Base-by-base conservation (phyloP, 768 basidiomycete species). In the Coprinopsis cinerea region DNA sequence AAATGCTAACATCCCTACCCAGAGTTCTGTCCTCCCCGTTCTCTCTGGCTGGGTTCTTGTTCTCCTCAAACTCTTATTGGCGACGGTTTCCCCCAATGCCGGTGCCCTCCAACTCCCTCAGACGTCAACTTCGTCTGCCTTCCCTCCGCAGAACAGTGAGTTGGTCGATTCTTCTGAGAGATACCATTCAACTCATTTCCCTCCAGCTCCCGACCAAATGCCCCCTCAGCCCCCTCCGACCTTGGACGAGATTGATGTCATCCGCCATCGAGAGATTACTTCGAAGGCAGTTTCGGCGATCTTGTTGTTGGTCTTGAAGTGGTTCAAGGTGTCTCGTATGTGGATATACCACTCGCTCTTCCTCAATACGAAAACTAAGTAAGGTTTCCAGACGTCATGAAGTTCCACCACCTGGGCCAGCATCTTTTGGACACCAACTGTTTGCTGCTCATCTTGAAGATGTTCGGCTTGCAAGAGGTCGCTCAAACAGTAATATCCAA, bases 301-400 rank as follows among this genome's bases (percentile, higher is more conserved):
- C 50, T 66, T 99, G 23, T 67, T 98, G 4, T 71, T 97, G 30
- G 79, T 88, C 1, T 65, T 99, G 56, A 96, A 98, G 64, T 99
- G 96, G 96, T 95, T 97, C 75, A 98, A 98, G 67, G 89, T 88
- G 20, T 97, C 95, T 44, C 96, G 95, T 97, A 57, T 65, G 92
- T 76, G 41, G 11, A 24, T 27, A 13, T 34, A 42, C 30, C 9
- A 37, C 26, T 18, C 53, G 25, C 46, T 39, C 51, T 34, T 20
- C 23, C 44, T 30, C n/a, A n/a, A n/a, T n/a, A n/a, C n/a, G n/a
- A n/a, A n/a, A n/a, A n/a, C n/a, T n/a, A n/a, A n/a, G n/a, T n/a
- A n/a, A n/a, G n/a, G 32, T 48, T 20, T 7, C 37, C 18, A 98
- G 95, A 98, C 68, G 83, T 87, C 17, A 94, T 99, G 88, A 98